Evolutionary conservation across 176 grass and related monocot genomes (phyloP).

Genomic region (Triticum timopheevii): DNA sequence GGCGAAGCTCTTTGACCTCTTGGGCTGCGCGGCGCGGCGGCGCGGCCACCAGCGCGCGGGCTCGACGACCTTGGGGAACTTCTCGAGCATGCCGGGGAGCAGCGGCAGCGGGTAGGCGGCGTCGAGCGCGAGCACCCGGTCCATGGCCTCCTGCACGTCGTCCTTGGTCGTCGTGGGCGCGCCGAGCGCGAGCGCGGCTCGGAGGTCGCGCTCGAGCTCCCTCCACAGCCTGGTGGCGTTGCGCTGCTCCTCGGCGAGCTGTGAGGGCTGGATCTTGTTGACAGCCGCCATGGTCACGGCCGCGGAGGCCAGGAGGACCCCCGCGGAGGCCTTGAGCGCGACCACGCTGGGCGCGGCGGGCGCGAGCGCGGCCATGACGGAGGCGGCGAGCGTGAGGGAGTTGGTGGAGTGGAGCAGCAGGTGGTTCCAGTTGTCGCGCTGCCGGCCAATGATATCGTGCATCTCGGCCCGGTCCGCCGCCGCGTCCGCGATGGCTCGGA

Average conservation of each 20-base stretch:
- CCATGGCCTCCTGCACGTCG: neutral
- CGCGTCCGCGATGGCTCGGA: constrained; percentile 36
- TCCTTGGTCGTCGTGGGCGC: neutral
- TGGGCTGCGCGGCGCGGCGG: no score
- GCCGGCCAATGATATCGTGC: constrained; percentile 66
- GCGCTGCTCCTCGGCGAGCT: constrained; percentile 72
- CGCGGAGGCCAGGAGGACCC: constrained; percentile 22
- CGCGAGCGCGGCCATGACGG: constrained; percentile 42
- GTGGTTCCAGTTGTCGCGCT: constrained; percentile 77
- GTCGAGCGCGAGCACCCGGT: neutral
- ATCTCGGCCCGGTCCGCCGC: constrained; percentile 51
- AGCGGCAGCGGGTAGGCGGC: constrained; percentile 1
- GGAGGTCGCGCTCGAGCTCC: constrained; percentile 43
- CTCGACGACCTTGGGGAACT: constrained; percentile 39
- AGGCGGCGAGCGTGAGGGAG: constrained; percentile 45
- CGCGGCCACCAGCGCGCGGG: constrained; percentile 56
- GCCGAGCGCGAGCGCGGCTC: neutral
- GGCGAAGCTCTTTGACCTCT: no score
- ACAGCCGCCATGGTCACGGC: constrained; percentile 39
- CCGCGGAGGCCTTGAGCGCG: constrained; percentile 39
- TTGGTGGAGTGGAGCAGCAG: constrained; percentile 66
- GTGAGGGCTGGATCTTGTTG: constrained; percentile 68
- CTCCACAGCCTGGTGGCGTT: constrained; percentile 54
- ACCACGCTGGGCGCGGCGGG: neutral
- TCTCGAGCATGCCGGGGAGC: neutral